Conservation (phyloP, 805 yeast species). For the Candida qinlingensis region DNA sequence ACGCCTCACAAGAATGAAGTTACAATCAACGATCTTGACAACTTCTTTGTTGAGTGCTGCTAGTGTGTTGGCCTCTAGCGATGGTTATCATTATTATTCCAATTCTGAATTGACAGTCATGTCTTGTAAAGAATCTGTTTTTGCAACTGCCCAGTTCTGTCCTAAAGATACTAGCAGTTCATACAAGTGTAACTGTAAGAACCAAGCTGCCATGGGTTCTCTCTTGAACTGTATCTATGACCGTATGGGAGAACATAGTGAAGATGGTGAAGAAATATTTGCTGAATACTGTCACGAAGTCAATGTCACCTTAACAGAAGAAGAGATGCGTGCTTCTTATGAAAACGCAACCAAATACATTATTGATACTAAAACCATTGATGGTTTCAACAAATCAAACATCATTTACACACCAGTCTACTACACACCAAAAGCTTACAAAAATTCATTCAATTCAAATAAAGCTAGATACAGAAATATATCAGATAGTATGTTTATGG, state of each 20-base stretch:
- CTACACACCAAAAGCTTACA: constrained; percentile 24
- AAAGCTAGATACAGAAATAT: constrained; percentile 30
- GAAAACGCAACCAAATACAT: constrained; percentile 41
- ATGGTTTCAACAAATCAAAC: constrained; percentile 31
- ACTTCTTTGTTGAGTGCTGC: neutral
- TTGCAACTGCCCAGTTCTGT: constrained; percentile 22
- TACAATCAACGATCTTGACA: neutral
- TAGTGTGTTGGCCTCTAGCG: neutral
- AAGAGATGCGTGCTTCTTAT: constrained; percentile 31
- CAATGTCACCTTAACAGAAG: constrained; percentile 27
- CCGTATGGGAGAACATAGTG: constrained; percentile 8
- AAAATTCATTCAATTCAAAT: constrained; percentile 22
- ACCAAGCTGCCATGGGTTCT: constrained; percentile 28
- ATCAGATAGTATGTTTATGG: constrained; percentile 40
- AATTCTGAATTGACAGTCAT: constrained; percentile 16
- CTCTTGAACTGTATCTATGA: constrained; percentile 26
- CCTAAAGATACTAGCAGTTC: constrained; percentile 14
- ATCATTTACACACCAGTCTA: constrained; percentile 33
- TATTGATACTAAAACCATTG: constrained; percentile 27
- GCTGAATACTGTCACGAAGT: constrained; percentile 23
- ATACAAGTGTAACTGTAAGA: constrained; percentile 24
- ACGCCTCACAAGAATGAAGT: neutral
- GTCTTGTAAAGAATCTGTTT: constrained; percentile 24
- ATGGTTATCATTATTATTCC: constrained; percentile 16
- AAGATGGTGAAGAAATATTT: constrained; percentile 18